Base-by-base conservation (phyloP, 805 yeast species). In the Nakazawaea siamensis region DNA sequence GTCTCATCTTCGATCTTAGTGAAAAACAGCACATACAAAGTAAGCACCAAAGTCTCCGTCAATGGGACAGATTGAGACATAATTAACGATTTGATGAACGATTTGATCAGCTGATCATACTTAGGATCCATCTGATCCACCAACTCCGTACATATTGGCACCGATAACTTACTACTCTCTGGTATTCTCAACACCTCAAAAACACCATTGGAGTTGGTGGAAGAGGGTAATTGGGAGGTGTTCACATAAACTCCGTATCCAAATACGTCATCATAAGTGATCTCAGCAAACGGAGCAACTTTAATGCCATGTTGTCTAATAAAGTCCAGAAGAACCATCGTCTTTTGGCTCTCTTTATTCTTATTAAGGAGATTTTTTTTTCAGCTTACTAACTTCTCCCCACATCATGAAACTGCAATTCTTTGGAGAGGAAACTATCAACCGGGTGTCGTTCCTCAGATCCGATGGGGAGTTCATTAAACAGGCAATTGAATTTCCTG, bases 381-480 rank as follows among this genome's bases (percentile, higher is more conserved):
- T n/a, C n/a, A n/a, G n/a, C n/a, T n/a, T n/a, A n/a, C n/a, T n/a
- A n/a, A n/a, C n/a, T n/a, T n/a, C n/a, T n/a, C n/a, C n/a, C n/a
- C n/a, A n/a, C n/a, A n/a, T n/a, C n/a, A 20, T 20, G 18, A 23
- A 28, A 4, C 9, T 5, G 10, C 31, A 28, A 18, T 28, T 61
- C 41, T 73, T 63, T 44, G 68, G 74, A 15, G 67, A 67, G 12
- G 73, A 64, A 40, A 73, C 70, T 5, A 58, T 81, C 38, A 77
- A 80, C 51, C 57, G 90, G 38, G 72, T 80, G 5, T 70, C 80
- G 13, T 81, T 78, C 45, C 55, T 80, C 33, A 57, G 90, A 24
- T 71, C 71, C 17, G 73, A 80, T 49, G 29, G 54, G 13, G 67
- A 60, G 19, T 77, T 76, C 45, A 65, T 80, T 23, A 43, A 56